Conservation (phyloP, 2,329 filamentous ascomycete genomes). For the Neopestalotiopsis clavispora region DNA sequence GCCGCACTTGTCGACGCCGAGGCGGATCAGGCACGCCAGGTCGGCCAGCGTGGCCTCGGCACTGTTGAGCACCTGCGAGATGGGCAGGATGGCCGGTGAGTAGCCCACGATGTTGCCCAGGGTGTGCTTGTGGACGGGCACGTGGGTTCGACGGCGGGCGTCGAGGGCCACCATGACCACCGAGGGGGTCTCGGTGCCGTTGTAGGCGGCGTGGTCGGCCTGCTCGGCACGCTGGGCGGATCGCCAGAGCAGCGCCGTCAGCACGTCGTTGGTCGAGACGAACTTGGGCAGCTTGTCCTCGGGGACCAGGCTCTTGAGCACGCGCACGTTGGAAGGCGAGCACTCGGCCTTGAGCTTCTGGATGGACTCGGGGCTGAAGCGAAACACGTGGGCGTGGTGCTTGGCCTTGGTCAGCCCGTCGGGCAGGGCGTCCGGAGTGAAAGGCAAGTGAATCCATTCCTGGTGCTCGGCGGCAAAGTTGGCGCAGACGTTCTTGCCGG, state of each 20-base stretch:
- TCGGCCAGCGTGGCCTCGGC: constrained; percentile 33
- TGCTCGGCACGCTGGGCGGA: constrained; percentile 11
- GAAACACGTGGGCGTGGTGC: constrained; percentile 25
- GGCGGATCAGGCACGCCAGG: constrained; percentile 39
- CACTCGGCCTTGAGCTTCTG: constrained; percentile 22
- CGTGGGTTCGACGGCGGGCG: constrained; percentile 38
- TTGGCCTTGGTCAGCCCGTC: constrained; percentile 37
- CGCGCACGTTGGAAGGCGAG: constrained; percentile 9
- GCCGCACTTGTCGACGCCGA: constrained; percentile 35
- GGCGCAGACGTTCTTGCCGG: background rate
- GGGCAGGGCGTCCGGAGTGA: constrained; percentile 33
- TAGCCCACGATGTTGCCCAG: constrained; percentile 46
- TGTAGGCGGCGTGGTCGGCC: constrained; percentile 8
- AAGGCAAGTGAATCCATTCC: constrained; percentile 36
- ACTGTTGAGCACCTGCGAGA: constrained; percentile 35
- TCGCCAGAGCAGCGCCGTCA: constrained; percentile 18
- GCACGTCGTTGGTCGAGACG: constrained; percentile 18
- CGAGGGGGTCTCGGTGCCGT: constrained; percentile 26
- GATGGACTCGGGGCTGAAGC: constrained; percentile 31
- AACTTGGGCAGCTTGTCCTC: constrained; percentile 13
- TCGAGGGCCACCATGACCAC: constrained; percentile 44
- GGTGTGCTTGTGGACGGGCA: constrained; percentile 38
- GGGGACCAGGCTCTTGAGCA: background rate
- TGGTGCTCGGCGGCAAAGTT: constrained; percentile 36
- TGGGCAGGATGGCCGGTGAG: constrained; percentile 32